Evolutionary conservation across 768 basidiomycete species (phyloP).

Genomic region (Lactifluus hygrophoroides): DNA sequence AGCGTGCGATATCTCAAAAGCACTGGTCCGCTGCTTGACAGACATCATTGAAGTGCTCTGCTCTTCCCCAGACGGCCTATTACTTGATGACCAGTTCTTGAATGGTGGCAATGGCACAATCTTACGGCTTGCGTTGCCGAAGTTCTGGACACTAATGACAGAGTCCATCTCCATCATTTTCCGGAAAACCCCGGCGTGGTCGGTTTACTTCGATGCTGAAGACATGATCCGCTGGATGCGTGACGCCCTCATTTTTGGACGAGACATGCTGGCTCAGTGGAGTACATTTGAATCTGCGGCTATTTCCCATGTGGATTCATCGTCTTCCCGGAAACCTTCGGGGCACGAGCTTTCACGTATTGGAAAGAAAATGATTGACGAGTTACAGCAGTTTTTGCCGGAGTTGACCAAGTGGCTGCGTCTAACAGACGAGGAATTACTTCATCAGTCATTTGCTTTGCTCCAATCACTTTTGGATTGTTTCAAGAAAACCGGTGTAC

Average conservation of each 20-base stretch:
- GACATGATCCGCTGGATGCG: slow-evolving; percentile 98
- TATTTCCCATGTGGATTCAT: slow-evolving; percentile 29
- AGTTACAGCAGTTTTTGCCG: slow-evolving; percentile 69
- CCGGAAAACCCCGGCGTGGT: slow-evolving; percentile 76
- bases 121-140: slow-evolving; percentile 47
- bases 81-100: slow-evolving; percentile 49
- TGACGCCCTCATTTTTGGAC: slow-evolving; percentile 89
- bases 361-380: slow-evolving; percentile 67
- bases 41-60: slow-evolving; percentile 90
- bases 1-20: slow-evolving; percentile 81
- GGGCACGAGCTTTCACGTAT: slow-evolving; percentile 42
- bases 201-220: slow-evolving; percentile 65
- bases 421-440: slow-evolving; percentile 83
- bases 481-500: slow-evolving; percentile 54
- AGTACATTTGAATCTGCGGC: slow-evolving; percentile 68
- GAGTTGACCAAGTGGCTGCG: slow-evolving; percentile 85
- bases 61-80: slow-evolving; percentile 57
- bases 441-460: slow-evolving; percentile 82
- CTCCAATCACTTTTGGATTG: slow-evolving; percentile 71
- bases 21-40: slow-evolving; percentile 84
- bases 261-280: slow-evolving; percentile 78
- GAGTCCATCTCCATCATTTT: slow-evolving; percentile 77
- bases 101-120: slow-evolving; percentile 35
- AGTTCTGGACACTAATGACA: slow-evolving; percentile 80
- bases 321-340: slow-evolving; percentile 21